phyloP scores from a whole-genome alignment of 164 flowering plant genomes.

The Cinnamomum micranthum region DNA sequence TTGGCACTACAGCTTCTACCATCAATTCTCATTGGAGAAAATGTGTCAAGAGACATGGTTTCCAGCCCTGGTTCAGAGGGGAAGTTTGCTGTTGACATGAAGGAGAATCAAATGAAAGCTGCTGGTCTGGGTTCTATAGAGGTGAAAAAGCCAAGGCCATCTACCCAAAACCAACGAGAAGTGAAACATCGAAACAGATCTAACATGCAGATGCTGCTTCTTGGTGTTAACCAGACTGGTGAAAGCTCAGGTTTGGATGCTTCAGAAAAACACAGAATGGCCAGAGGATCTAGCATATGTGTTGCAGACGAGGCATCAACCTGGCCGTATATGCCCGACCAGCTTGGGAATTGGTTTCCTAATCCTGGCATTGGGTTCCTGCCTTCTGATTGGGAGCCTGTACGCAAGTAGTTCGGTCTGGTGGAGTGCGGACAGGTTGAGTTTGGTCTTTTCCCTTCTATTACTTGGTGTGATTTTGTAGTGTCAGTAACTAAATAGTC shows the following conservation, averaged over 20 bases:
- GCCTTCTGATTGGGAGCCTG: slow-evolving; percentile 80
- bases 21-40: neutral
- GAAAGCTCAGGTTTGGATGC: neutral
- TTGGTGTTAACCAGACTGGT: neutral
- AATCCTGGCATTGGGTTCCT: slow-evolving; percentile 21
- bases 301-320: slow-evolving; percentile 12
- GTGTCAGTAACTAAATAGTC: neutral
- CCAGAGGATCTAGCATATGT: slow-evolving; percentile 13
- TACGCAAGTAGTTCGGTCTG: slow-evolving; percentile 31
- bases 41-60: neutral
- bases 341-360: slow-evolving; percentile 12
- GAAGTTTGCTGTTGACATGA: slow-evolving; percentile 4
- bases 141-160: slow-evolving; percentile 14
- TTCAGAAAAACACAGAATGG: neutral
- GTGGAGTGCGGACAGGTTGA: neutral
- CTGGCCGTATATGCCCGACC: slow-evolving; percentile 9
- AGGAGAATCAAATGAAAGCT: slow-evolving; percentile 5
- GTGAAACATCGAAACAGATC: neutral
- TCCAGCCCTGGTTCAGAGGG: neutral
- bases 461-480: neutral
- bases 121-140: slow-evolving; percentile 17
- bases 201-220: slow-evolving; percentile 2
- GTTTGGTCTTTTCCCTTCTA: neutral
- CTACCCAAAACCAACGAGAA: slow-evolving; percentile 7
- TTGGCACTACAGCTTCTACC: slow-evolving; percentile 14